A percentile compares a stretch with the other conserved stretches of the same genome.
Conservation (phyloP, 2,329 filamentous ascomycete genomes). For the Colletotrichum sp. region DNA sequence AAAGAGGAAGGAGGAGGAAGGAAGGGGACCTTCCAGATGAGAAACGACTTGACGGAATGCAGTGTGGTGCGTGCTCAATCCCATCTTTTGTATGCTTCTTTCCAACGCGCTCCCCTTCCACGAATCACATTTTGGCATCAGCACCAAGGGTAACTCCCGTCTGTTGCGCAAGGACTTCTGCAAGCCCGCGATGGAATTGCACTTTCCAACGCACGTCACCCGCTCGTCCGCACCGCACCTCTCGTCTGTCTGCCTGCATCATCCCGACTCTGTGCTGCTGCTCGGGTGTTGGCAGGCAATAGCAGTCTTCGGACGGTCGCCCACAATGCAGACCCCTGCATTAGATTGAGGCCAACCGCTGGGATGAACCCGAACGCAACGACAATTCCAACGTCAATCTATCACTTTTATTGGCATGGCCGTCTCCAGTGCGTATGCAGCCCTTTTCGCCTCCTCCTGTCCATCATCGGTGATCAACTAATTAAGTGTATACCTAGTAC, state of each 20-base stretch:
- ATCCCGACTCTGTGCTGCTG: neutral
- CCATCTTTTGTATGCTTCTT: neutral
- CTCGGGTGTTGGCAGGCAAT: neutral
- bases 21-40: neutral
- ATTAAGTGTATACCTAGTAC: neutral
- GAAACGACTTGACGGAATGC: neutral
- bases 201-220: neutral
- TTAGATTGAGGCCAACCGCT: slow-evolving; percentile 7
- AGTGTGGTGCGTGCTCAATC: neutral
- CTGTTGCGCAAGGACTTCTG: neutral
- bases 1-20: neutral
- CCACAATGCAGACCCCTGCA: slow-evolving; percentile 10
- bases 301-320: neutral
- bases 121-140: neutral
- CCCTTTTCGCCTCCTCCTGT: slow-evolving; percentile 8
- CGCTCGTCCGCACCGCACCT: neutral
- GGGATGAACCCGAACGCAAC: slow-evolving; percentile 7
- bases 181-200: neutral
- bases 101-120: neutral
- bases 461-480: neutral
- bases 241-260: neutral
- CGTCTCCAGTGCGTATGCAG: neutral
- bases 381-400: slow-evolving; percentile 7
- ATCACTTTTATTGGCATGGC: neutral
- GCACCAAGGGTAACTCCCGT: neutral